Percentiles rank a stretch among this genome's conserved stretches.
Conservation (phyloP, 352 stramenopile genomes). For the Globisporangium paroecandrum region DNA sequence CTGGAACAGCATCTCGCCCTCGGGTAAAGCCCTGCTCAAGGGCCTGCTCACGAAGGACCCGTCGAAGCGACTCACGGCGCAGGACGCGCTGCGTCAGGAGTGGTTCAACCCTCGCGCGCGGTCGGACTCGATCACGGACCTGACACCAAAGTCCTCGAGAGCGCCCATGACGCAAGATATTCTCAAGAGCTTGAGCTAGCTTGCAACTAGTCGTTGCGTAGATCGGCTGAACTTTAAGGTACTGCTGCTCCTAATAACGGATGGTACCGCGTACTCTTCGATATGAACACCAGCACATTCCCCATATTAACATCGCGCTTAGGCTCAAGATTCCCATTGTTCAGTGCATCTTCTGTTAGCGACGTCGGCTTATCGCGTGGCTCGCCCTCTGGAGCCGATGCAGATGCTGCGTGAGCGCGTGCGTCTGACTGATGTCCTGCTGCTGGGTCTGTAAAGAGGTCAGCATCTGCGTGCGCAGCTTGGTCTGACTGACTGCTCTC, state of each 20-base stretch:
- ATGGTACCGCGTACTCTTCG: not conserved
- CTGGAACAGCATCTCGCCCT: constrained; percentile 54
- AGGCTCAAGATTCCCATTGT: constrained; percentile 12
- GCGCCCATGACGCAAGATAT: constrained; percentile 26
- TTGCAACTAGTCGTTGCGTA: constrained; percentile 4
- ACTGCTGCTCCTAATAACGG: not conserved
- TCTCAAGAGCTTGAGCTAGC: constrained; percentile 13
- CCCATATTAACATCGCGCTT: not conserved
- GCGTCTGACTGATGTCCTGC: constrained; percentile 4
- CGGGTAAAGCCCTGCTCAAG: constrained; percentile 66
- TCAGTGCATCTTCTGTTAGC: constrained; percentile 21
- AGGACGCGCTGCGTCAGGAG: constrained; percentile 74
- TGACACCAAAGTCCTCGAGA: constrained; percentile 20
- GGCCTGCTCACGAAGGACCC: constrained; percentile 85
- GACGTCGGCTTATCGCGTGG: constrained; percentile 21
- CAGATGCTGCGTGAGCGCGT: constrained; percentile 26
- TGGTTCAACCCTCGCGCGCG: constrained; percentile 56
- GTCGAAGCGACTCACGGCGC: constrained; percentile 68
- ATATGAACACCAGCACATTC: constrained; percentile 13
- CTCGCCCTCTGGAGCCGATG: constrained; percentile 20
- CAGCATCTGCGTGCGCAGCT: constrained; percentile 23
- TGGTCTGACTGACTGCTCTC: constrained; percentile 19
- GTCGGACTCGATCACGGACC: constrained; percentile 14
- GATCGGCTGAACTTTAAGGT: constrained; percentile 20
- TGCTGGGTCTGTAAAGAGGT: constrained; percentile 19